phyloP scores from a whole-genome alignment of 345 rosid genomes.

The Eucalyptus pauciflora region DNA sequence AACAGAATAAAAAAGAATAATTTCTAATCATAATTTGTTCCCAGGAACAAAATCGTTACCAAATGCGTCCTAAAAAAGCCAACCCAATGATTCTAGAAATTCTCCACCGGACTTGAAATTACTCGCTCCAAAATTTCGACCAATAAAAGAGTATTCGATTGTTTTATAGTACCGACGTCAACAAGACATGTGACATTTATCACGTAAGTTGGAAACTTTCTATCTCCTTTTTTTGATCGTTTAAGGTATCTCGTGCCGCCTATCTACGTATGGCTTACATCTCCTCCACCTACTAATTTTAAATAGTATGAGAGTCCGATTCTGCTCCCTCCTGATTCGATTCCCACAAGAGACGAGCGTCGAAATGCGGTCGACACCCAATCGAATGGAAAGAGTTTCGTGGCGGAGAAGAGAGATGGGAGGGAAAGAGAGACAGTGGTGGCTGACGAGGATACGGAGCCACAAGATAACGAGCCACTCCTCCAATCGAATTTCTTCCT shows the following conservation, averaged over 20 bases:
- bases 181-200: not conserved
- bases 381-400: not conserved
- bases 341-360: not conserved
- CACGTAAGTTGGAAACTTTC: not conserved
- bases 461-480: not conserved
- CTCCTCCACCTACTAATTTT: not conserved
- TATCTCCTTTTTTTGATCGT: not conserved
- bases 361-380: not conserved
- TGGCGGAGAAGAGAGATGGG: not conserved
- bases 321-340: not conserved
- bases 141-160: accelerated
- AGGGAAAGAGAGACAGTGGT: not conserved
- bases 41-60: too few species aligned
- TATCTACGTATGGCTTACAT: not conserved
- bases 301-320: not conserved
- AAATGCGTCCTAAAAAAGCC: not conserved
- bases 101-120: not conserved
- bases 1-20: too few species aligned
- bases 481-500: not conserved
- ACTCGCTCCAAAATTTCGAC: not conserved
- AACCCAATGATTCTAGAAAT: not conserved
- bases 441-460: not conserved
- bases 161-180: not conserved
- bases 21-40: too few species aligned
- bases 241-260: not conserved